Evolutionary conservation across 2,329 filamentous ascomycete species (phyloP).

Genomic region (Penicillium expansum): DNA sequence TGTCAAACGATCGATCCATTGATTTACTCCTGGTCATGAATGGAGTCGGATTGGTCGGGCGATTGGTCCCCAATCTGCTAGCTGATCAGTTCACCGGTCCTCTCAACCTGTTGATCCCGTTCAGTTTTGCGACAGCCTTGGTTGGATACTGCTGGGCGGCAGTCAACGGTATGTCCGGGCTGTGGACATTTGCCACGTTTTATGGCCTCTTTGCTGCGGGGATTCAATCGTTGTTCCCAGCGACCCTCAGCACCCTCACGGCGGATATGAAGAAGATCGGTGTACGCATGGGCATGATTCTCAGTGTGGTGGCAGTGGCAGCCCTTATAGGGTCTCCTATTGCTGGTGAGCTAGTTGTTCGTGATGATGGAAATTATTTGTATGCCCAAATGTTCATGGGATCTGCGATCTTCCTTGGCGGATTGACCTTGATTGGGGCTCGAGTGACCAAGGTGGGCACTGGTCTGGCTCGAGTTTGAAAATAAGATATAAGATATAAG

Average conservation of each 20-base stretch:
- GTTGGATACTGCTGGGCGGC: conserved; percentile 58
- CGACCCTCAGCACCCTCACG: conserved; percentile 56
- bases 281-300: conserved; percentile 57
- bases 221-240: conserved; percentile 66
- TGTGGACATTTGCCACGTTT: conserved; percentile 62
- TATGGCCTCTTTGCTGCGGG: conserved; percentile 65
- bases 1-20: conserved; percentile 50
- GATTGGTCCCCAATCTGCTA: conserved; percentile 57
- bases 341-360: conserved; percentile 52
- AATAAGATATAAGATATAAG: background rate
- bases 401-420: conserved; percentile 44
- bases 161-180: conserved; percentile 48
- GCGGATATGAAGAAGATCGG: conserved; percentile 54
- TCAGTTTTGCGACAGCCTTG: conserved; percentile 42
- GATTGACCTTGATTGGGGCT: conserved; percentile 42
- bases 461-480: conserved; percentile 36
- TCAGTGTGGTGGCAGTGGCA: conserved; percentile 54
- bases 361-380: conserved; percentile 46
- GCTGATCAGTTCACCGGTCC: conserved; percentile 59
- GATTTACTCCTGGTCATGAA: conserved; percentile 65
- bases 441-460: conserved; percentile 36
- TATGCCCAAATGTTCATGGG: conserved; percentile 55
- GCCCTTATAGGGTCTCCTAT: conserved; percentile 56
- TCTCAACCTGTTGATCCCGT: conserved; percentile 60
- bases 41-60: conserved; percentile 58